A percentile compares a stretch with the other conserved stretches of the same genome.
These are phyloP conservation scores for Stereocaulon alpinum DNA, from an alignment of 495 filamentous ascomycete species.

Conservation along the genomic window DNA sequence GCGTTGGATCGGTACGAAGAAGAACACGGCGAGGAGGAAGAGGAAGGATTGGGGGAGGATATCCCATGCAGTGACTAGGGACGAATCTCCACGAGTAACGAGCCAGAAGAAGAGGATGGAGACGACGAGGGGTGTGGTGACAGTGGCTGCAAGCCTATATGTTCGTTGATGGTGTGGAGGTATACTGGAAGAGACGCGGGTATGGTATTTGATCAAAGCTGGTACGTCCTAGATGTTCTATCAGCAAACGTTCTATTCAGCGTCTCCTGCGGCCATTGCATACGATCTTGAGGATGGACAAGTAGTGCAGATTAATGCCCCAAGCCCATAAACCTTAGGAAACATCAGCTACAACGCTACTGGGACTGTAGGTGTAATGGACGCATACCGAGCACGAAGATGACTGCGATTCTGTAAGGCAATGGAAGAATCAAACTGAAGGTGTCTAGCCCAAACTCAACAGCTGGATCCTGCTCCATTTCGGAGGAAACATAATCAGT, in stretches of 20 bases:
- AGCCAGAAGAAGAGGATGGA: constrained; percentile 76
- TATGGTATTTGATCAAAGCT: constrained; percentile 66
- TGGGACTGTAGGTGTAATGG: neutral
- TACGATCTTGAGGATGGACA: constrained; percentile 62
- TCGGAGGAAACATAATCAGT: constrained; percentile 31
- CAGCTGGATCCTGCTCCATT: constrained; percentile 73
- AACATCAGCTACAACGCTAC: constrained; percentile 16
- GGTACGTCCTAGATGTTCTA: constrained; percentile 53
- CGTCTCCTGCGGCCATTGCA: constrained; percentile 18
- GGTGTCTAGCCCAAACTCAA: constrained; percentile 70
- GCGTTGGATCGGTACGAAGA: constrained; percentile 61
- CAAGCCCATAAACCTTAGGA: constrained; percentile 76
- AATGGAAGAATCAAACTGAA: constrained; percentile 80
- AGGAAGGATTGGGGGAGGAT: constrained; percentile 76
- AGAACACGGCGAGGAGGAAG: constrained; percentile 52
- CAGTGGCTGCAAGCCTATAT: constrained; percentile 69
- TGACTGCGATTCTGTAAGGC: constrained; percentile 68
- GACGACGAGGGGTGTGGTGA: constrained; percentile 55
- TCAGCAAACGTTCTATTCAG: constrained; percentile 16
- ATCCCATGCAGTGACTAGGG: constrained; percentile 61
- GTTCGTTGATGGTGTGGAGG: constrained; percentile 65
- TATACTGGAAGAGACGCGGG: constrained; percentile 52
- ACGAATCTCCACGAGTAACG: constrained; percentile 55
- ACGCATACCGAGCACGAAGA: constrained; percentile 64
- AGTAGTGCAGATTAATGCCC: constrained; percentile 76